A percentile compares a stretch with the other conserved stretches of the same genome.
Conservation (phyloP, 2,329 filamentous ascomycete species). For the Teratosphaeria zuluensis region DNA sequence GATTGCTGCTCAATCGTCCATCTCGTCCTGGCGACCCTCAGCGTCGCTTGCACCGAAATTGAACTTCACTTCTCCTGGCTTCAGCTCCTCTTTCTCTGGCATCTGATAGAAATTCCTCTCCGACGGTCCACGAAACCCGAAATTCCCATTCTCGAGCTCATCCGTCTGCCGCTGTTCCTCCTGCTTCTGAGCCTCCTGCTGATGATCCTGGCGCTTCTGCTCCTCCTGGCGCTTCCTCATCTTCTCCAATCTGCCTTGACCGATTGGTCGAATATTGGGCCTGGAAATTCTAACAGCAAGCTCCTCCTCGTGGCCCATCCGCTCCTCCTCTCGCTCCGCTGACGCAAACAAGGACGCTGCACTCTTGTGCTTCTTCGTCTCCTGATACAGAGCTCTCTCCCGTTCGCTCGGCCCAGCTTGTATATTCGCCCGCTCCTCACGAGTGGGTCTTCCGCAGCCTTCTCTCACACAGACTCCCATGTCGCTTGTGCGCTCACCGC, state of each 20-base stretch:
- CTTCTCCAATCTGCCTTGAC: too few relatives aligned
- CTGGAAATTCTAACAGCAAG: too few relatives aligned
- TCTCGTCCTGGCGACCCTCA: too few relatives aligned
- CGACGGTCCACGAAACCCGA: neutral
- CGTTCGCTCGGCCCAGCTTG: neutral
- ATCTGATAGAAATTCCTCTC: neutral
- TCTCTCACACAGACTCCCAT: neutral
- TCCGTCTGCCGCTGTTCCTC: neutral
- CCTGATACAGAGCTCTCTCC: neutral
- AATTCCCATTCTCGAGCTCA: neutral
- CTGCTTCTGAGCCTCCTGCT: neutral
- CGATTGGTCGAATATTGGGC: too few relatives aligned
- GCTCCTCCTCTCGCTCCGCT: too few relatives aligned
- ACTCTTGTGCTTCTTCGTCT: neutral
- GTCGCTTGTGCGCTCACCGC: neutral
- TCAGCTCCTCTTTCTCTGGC: neutral
- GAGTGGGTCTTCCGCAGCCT: neutral
- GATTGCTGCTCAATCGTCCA: too few relatives aligned
- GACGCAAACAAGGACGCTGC: neutral
- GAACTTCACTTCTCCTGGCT: neutral
- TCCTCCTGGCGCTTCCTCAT: neutral
- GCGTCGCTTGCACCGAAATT: too few relatives aligned
- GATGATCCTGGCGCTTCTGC: neutral
- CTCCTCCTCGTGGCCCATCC: too few relatives aligned
- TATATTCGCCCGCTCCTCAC: neutral